Evolutionary conservation across 1,284 basidiomycete species (phyloP).

Genomic region (Testicularia cyperi): DNA sequence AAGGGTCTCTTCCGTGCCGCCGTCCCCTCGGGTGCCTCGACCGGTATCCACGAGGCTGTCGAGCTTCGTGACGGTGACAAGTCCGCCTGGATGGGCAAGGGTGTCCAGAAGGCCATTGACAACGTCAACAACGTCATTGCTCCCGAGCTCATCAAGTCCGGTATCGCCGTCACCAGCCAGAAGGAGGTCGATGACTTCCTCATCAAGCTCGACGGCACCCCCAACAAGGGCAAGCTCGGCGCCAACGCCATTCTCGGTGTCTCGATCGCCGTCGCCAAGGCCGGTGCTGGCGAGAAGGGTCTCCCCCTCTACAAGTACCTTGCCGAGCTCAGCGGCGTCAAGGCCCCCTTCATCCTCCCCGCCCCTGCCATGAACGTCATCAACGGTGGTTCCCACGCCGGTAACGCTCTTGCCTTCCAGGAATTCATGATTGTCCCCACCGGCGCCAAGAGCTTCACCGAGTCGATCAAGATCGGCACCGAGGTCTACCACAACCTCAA

Average conservation of each 20-base stretch:
- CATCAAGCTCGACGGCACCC: conserved; percentile 94
- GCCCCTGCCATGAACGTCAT: conserved; percentile 89
- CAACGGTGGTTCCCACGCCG: conserved; percentile 99
- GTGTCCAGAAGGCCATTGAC: conserved; percentile 83
- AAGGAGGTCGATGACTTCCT: conserved; percentile 97
- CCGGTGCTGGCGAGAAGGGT: conserved; percentile 72
- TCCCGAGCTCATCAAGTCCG: conserved; percentile 83
- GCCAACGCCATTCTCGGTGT: conserved; percentile 99
- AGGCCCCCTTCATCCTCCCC: conserved; percentile 77
- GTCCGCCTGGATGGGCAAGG: conserved; percentile 86
- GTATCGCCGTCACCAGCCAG: conserved; percentile 83
- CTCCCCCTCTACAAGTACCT: conserved; percentile 96
- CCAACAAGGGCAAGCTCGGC: conserved; percentile 99
- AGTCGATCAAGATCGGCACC: conserved; percentile 97
- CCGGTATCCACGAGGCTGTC: conserved; percentile 96
- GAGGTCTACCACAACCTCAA: conserved; percentile 99
- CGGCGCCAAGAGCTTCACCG: conserved; percentile 95
- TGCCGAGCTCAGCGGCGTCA: conserved; percentile 89
- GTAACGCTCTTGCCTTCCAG: conserved; percentile 81
- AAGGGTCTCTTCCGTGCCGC: conserved; percentile 86
- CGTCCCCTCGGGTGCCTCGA: conserved; percentile 97
- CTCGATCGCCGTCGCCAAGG: conserved; percentile 91
- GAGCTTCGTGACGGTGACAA: conserved; percentile 98
- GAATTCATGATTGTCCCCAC: conserved; percentile 99
- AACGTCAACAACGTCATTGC: conserved; percentile 94